Evolutionary conservation across 345 rosid species (phyloP).

Genomic region (Fremontodendron californicum): DNA sequence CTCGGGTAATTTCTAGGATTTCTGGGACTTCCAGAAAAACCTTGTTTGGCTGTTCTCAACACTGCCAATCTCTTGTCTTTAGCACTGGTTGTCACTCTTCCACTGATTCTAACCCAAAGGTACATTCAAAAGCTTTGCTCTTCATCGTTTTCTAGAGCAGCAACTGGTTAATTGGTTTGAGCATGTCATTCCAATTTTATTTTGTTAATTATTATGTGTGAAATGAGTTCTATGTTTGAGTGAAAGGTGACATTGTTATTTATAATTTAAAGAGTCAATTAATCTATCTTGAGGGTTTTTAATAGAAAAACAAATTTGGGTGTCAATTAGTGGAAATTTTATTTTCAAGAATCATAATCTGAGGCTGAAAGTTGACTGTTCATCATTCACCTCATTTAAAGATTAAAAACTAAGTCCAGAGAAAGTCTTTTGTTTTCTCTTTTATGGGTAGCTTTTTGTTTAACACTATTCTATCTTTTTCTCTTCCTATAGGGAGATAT

Average conservation of each 20-base stretch:
- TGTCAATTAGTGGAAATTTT: neutral
- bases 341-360: neutral
- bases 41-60: neutral
- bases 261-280: neutral
- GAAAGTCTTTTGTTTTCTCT: neutral
- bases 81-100: neutral
- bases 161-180: neutral
- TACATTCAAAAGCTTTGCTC: neutral
- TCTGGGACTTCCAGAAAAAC: constrained; percentile 8
- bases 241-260: neutral
- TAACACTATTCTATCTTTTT: neutral
- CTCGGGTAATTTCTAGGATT: constrained; percentile 8
- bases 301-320: neutral
- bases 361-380: neutral
- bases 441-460: neutral
- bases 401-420: neutral
- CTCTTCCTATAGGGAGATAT: neutral
- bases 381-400: neutral
- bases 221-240: neutral
- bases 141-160: neutral
- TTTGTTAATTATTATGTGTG: neutral
- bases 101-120: constrained; percentile 11
- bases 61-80: neutral
- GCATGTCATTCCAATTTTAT: neutral
- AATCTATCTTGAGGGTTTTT: neutral